phyloP scores from a whole-genome alignment of 208 protist genomes.

The Leptomonas pyrrhocoris region DNA sequence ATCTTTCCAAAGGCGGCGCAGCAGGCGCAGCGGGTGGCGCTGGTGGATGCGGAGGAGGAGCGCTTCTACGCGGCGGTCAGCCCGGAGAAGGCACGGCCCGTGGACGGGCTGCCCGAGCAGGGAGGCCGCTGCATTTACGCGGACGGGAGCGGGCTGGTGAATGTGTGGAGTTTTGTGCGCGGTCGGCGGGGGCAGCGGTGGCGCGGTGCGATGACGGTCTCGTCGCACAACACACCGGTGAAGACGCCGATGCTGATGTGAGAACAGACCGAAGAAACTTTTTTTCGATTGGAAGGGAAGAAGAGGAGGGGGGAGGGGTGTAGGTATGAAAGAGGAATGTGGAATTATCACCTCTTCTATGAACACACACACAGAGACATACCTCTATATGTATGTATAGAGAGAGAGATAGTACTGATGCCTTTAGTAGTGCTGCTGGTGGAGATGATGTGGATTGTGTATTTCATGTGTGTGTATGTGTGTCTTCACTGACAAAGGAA shows the following conservation, averaged over 20 bases:
- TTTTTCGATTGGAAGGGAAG: not conserved
- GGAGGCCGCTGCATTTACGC: conserved; percentile 56
- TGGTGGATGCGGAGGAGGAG: conserved; percentile 41
- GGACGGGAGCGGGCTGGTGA: conserved; percentile 40
- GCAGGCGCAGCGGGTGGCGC: conserved; percentile 25
- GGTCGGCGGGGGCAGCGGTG: conserved; percentile 40
- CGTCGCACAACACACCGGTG: conserved; percentile 53
- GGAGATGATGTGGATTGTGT: too few species aligned
- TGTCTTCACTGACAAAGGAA: too few species aligned
- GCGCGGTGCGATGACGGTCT: conserved; percentile 62
- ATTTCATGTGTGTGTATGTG: too few species aligned
- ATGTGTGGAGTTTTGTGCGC: conserved; percentile 44
- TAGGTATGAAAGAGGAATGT: too few species aligned
- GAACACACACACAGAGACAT: too few species aligned
- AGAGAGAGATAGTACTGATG: too few species aligned
- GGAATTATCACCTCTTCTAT: too few species aligned
- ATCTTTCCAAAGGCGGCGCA: conserved; percentile 53
- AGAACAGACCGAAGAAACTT: not conserved
- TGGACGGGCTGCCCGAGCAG: conserved; percentile 3
- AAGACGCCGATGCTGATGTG: conserved; percentile 38
- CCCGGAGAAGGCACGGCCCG: conserved; percentile 32
- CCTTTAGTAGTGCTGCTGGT: too few species aligned
- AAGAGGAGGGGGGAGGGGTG: too few species aligned
- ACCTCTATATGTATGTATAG: too few species aligned
- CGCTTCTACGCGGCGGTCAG: conserved; percentile 42